Conservation (phyloP, 164 flowering plant genomes). For the Magnolia officinalis region DNA sequence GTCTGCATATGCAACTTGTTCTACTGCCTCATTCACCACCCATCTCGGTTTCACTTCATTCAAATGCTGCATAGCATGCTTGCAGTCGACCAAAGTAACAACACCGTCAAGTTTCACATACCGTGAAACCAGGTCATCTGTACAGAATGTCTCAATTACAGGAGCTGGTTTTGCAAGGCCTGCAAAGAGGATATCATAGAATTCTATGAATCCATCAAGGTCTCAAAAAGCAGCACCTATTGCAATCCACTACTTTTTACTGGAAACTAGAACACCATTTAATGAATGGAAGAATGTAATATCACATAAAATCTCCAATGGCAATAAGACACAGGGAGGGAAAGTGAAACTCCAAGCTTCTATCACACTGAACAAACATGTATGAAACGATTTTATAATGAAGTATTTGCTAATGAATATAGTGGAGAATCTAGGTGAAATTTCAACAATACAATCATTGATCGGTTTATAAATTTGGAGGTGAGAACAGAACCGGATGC, state of each 20-base stretch:
- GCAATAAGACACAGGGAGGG: no score
- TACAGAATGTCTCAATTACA: conserved; percentile 86
- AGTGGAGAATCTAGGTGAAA: neutral
- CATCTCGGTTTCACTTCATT: conserved; percentile 94
- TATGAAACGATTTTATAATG: no score
- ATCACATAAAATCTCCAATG: neutral
- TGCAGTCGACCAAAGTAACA: conserved; percentile 92
- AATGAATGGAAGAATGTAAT: neutral
- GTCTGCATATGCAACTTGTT: conserved; percentile 98
- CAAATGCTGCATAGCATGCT: conserved; percentile 82
- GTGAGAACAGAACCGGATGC: neutral
- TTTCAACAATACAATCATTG: no score
- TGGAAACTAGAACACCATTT: neutral
- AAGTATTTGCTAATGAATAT: neutral
- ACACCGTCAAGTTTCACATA: conserved; percentile 95
- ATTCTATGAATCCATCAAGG: neutral
- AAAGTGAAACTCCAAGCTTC: neutral
- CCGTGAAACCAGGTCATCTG: conserved; percentile 75
- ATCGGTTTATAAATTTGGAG: neutral
- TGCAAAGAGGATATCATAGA: conserved; percentile 21
- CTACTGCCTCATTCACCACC: conserved; percentile 96
- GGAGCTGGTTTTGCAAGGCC: conserved; percentile 99
- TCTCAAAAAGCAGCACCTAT: neutral
- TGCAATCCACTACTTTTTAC: neutral
- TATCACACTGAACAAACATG: neutral